Base-by-base conservation (phyloP, 129 eudicot genomes). In the Sambucus nigra region DNA sequence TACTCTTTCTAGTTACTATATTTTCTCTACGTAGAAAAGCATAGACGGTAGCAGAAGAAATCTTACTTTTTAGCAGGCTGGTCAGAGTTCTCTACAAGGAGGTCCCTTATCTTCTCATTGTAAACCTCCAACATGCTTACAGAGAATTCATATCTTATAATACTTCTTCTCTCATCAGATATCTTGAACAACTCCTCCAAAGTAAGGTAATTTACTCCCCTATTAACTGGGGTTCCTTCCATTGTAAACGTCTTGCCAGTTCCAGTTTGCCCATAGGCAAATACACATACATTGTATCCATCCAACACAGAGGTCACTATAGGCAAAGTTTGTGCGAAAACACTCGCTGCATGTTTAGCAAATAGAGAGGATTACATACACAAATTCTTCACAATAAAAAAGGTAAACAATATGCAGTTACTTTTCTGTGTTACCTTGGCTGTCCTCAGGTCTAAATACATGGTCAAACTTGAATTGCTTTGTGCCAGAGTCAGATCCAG, bases 91-190 rank as follows among this genome's bases (percentile, higher is more conserved):
- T 86, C 95, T 53, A 76, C 86, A 64, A 91, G 74, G 27, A 91
- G 99, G 68, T 91, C 99, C 54, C 80, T 73, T 69, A 91, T 82
- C 74, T 74, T 91, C 77, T 91, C 99, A 69, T 91, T 91, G 70
- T 91, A 91, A 35, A 91, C 99, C 74, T 91, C 99, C 61, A 91
- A 59, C 95, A 91, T 91, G 91, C 99, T 91, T 12, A 91, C 99
- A 65, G 50, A 80, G 55, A 91, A 57, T 59, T 91, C 82, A 50
- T 86, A 86, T 67, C 24, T 82, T 84, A 86, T 82, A 15, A 71
- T 76, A 44, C 81, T 68, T 60, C 84, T 86, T 63, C 95, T 86
- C 63, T 77, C 74, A 19, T 58, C 48, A 32, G 94, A 83, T 44
- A 77, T 32, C 63, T 68, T 82, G 59, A 91, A 91, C 61, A 91